phyloP scores from a whole-genome alignment of 139 green algal species.

The Pseudopediastrum boryanum region DNA sequence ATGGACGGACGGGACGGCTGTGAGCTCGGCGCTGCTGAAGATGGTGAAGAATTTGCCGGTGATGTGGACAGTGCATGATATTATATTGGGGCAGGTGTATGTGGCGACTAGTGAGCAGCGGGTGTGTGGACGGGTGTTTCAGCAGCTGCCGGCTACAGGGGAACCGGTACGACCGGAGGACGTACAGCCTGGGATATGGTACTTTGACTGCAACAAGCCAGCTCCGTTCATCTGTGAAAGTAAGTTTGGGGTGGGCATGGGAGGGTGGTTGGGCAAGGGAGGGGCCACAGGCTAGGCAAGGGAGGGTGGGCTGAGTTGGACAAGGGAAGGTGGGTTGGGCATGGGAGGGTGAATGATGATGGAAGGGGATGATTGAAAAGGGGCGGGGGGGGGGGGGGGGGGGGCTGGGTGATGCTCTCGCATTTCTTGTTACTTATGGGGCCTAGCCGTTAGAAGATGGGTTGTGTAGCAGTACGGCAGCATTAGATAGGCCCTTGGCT shows the following conservation, averaged over 20 bases:
- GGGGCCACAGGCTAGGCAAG: neutral
- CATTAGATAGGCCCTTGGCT: no score
- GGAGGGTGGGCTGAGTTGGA: neutral
- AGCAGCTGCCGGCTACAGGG: slow-evolving; percentile 8
- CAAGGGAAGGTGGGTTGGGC: no score
- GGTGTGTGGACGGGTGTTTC: slow-evolving; percentile 25
- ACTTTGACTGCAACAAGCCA: slow-evolving; percentile 26
- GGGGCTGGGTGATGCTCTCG: neutral
- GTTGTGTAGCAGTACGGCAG: no score
- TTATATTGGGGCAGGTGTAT: slow-evolving; percentile 28
- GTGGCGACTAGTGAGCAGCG: slow-evolving; percentile 1
- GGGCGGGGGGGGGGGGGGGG: no score
- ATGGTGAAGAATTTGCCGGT: neutral
- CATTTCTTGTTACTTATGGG: no score
- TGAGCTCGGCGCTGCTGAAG: neutral
- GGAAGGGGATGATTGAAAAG: no score
- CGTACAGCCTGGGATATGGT: slow-evolving; percentile 23
- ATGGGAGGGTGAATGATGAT: no score
- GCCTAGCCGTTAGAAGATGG: no score
- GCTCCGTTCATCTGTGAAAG: slow-evolving; percentile 26
- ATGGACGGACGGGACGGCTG: slow-evolving; percentile 1
- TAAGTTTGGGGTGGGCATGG: neutral
- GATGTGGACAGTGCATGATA: slow-evolving; percentile 34
- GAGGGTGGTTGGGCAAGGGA: neutral
- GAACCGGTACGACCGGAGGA: neutral